phyloP scores from a whole-genome alignment of 768 basidiomycete genomes.

The Inosperma sp. region DNA sequence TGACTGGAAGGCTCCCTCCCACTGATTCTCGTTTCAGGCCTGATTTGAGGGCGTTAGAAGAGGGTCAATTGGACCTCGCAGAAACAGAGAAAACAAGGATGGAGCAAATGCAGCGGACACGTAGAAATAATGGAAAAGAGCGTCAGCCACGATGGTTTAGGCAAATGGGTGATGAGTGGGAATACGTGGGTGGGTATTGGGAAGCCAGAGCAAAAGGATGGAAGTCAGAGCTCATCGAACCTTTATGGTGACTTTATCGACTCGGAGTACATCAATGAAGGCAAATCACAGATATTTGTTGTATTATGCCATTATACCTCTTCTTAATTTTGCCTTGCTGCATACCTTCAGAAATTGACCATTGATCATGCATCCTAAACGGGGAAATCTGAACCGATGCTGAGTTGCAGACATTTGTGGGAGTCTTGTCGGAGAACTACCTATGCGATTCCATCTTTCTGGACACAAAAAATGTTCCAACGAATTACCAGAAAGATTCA shows the following conservation, averaged over 20 bases:
- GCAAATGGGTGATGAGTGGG: constrained; percentile 65
- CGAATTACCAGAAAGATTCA: constrained; percentile 22
- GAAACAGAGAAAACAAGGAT: constrained; percentile 68
- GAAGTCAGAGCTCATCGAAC: constrained; percentile 44
- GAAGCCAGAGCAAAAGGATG: constrained; percentile 64
- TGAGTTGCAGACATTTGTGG: no score
- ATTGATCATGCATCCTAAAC: no score
- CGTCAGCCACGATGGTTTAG: constrained; percentile 71
- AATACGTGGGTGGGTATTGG: constrained; percentile 80
- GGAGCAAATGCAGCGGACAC: constrained; percentile 72
- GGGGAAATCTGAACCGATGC: no score
- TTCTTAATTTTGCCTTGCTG: no score
- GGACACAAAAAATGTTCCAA: constrained; percentile 31
- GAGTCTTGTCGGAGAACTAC: no score
- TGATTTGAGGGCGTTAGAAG: constrained; percentile 79
- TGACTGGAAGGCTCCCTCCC: constrained; percentile 59
- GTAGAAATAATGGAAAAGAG: constrained; percentile 59
- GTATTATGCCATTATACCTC: no score
- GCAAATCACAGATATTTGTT: no score
- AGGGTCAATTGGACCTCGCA: constrained; percentile 65
- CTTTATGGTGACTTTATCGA: constrained; percentile 63
- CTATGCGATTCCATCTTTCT: no score
- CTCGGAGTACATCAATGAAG: no score
- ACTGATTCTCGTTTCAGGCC: constrained; percentile 82
- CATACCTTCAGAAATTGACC: no score